Conservation (phyloP, 2,329 filamentous ascomycete genomes). For the Scolecobasidium constrictum region DNA sequence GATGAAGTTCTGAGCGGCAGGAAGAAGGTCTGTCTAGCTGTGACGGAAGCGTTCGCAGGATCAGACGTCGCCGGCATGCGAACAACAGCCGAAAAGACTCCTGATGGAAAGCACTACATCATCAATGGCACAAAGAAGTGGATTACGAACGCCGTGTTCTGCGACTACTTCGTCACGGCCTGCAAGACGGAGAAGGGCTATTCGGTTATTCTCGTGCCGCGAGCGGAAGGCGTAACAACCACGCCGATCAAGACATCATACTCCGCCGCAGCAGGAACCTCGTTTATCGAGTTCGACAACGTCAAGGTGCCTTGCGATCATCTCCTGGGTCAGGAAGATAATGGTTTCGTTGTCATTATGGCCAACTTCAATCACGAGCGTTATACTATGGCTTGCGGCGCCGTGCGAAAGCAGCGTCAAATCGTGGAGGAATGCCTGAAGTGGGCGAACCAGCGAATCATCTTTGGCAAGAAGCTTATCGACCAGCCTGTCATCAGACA, state of each 20-base stretch:
- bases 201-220: constrained; percentile 64
- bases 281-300: constrained; percentile 74
- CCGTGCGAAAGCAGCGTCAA: constrained; percentile 53
- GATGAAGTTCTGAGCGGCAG: constrained; percentile 65
- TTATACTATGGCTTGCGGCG: constrained; percentile 60
- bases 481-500: constrained; percentile 72
- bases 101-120: constrained; percentile 42
- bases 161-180: constrained; percentile 73
- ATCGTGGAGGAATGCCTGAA: constrained; percentile 78
- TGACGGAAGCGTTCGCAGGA: constrained; percentile 81
- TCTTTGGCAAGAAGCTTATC: constrained; percentile 73
- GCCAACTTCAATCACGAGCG: constrained; percentile 85
- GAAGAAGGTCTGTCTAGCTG: constrained; percentile 83
- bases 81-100: constrained; percentile 48
- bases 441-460: constrained; percentile 77
- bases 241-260: constrained; percentile 73
- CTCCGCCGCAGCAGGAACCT: constrained; percentile 66
- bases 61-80: constrained; percentile 70
- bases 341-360: constrained; percentile 75
- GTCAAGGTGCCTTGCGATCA: constrained; percentile 75
- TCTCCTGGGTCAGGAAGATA: constrained; percentile 70
- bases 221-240: constrained; percentile 64
- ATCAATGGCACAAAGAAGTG: constrained; percentile 71
- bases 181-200: constrained; percentile 72
- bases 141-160: constrained; percentile 74